These are phyloP conservation scores for Eucalyptus urophylla DNA, from an alignment of 345 rosid genomes.

Conservation along the genomic window DNA sequence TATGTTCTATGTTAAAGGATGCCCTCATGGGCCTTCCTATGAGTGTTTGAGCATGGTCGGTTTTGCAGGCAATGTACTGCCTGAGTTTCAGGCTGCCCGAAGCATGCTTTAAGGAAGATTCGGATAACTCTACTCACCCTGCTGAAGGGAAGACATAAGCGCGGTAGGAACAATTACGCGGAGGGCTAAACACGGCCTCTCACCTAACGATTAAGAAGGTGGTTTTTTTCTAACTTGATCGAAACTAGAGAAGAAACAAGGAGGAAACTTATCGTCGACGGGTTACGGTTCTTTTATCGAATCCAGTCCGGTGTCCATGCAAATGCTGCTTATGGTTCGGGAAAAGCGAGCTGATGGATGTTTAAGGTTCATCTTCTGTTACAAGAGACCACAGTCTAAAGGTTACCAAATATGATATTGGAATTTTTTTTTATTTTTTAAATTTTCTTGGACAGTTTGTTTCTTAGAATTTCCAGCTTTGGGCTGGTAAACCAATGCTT, in stretches of 20 bases:
- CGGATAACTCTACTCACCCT: not conserved
- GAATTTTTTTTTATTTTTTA: not conserved
- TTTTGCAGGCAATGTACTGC: constrained; percentile 89
- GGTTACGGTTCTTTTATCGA: not conserved
- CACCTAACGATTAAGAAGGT: not conserved
- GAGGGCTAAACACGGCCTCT: not conserved
- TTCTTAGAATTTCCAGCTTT: not conserved
- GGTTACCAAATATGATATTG: not conserved
- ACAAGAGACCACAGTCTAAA: not conserved
- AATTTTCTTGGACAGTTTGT: not conserved
- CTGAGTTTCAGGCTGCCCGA: constrained; percentile 85
- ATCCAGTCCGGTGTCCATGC: not conserved
- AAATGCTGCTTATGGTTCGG: not conserved
- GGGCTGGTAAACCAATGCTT: not conserved
- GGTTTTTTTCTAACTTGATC: not conserved
- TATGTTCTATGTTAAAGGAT: not conserved
- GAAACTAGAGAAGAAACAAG: not conserved
- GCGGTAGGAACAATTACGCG: not conserved
- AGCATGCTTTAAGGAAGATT: constrained; percentile 46
- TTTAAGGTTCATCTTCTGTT: not conserved
- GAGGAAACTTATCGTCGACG: not conserved
- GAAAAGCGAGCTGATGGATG: not conserved
- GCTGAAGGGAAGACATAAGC: not conserved
- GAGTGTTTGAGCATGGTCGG: not conserved
- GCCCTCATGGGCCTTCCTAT: not conserved